Percentiles rank a stretch among this genome's conserved stretches.
phyloP scores from a whole-genome alignment of 345 rosid species.

The Angophora floribunda region DNA sequence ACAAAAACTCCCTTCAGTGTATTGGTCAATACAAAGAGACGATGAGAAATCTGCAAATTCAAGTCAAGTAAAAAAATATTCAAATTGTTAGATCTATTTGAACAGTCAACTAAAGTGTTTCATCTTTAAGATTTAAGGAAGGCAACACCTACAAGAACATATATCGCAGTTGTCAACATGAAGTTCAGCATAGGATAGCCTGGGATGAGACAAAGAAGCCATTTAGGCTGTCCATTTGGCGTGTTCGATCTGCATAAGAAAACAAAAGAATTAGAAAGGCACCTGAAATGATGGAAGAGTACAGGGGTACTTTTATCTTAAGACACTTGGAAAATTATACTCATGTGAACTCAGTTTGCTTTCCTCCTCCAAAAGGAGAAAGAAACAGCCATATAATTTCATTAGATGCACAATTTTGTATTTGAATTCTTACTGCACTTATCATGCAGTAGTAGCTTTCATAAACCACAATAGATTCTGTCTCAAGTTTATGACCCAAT shows the following conservation, averaged over 20 bases:
- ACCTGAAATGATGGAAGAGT: not conserved
- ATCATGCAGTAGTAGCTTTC: not conserved
- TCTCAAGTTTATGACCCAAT: not conserved
- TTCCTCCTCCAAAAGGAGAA: not conserved
- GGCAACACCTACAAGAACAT: conserved; percentile 49
- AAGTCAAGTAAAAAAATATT: not conserved
- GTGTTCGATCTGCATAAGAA: conserved; percentile 51
- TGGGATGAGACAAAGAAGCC: conserved; percentile 92
- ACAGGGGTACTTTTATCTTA: not conserved
- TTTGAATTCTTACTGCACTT: not conserved
- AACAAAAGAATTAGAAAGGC: not conserved
- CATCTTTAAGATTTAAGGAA: not conserved
- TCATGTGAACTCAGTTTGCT: not conserved
- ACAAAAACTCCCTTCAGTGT: conserved; percentile 59
- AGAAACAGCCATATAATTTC: not conserved
- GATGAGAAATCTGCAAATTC: conserved; percentile 59
- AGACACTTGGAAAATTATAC: not conserved
- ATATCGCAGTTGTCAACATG: conserved; percentile 90
- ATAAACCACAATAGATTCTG: not conserved
- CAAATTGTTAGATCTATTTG: not conserved
- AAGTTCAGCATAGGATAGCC: conserved; percentile 88
- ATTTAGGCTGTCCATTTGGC: conserved; percentile 95
- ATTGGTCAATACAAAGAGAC: conserved; percentile 77
- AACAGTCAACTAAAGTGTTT: not conserved
- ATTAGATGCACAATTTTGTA: not conserved